Conservation (phyloP, 2,329 filamentous ascomycete genomes). For the Cladosporium sp. region DNA sequence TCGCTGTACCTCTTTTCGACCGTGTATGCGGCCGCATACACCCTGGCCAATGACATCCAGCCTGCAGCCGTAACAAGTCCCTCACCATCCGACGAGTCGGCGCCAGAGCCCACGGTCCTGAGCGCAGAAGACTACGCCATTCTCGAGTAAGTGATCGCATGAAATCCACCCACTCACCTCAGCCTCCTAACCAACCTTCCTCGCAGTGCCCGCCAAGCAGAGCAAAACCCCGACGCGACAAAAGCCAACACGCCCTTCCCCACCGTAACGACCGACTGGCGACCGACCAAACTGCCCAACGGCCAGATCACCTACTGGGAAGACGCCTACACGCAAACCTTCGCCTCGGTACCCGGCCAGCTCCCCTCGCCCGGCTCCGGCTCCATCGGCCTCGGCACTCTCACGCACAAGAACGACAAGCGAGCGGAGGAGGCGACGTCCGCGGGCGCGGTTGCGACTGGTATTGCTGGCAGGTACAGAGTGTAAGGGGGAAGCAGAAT, state of each 20-base stretch:
- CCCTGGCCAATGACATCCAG: constrained; percentile 1
- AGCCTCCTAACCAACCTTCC: neutral
- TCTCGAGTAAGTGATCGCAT: neutral
- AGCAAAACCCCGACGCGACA: constrained; percentile 15
- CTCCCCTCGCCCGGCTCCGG: constrained; percentile 22
- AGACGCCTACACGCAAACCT: constrained; percentile 30
- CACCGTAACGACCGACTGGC: constrained; percentile 25
- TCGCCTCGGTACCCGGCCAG: constrained; percentile 27
- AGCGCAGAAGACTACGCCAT: constrained; percentile 1
- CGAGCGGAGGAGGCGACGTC: constrained; percentile 2
- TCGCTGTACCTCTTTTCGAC: constrained; percentile 6
- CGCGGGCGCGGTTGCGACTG: constrained; percentile 15
- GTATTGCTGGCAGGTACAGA: constrained; percentile 23
- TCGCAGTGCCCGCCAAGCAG: constrained; percentile 21
- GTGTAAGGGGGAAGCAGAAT: constrained; percentile 5
- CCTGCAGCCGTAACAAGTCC: constrained; percentile 1
- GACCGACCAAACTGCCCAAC: constrained; percentile 15
- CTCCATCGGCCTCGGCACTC: constrained; percentile 27
- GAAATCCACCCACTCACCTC: neutral
- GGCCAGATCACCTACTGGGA: constrained; percentile 21
- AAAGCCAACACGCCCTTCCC: constrained; percentile 16
- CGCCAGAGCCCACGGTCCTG: constrained; percentile 4
- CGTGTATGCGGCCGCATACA: constrained; percentile 7
- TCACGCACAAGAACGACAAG: constrained; percentile 13
- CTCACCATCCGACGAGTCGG: neutral